These are phyloP conservation scores for Amoebophrya sp. DNA, from an alignment of 169 alveolate species.

Conservation along the genomic window DNA sequence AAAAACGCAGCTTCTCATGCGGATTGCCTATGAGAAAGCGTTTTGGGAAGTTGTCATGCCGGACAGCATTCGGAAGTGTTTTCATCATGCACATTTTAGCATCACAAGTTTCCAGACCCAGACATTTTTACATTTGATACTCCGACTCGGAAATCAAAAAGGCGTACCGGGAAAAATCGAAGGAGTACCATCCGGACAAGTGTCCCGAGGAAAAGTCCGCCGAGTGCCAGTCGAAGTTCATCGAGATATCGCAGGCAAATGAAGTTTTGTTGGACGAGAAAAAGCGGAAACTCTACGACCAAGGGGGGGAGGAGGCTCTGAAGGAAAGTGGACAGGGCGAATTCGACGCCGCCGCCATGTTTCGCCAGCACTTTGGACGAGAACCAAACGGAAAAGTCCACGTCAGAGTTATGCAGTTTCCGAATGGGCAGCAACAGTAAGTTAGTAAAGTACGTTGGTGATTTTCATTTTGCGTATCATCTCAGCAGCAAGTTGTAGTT, in stretches of 20 bases:
- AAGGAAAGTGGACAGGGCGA: neutral
- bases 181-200: slow-evolving; percentile 1
- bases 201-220: neutral
- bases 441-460: too few relatives aligned
- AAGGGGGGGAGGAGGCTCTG: neutral
- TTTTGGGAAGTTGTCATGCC: too few relatives aligned
- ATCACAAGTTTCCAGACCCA: too few relatives aligned
- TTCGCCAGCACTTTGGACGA: neutral
- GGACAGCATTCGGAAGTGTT: too few relatives aligned
- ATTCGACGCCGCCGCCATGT: slow-evolving; percentile 4
- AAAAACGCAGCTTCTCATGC: too few relatives aligned
- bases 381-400: slow-evolving; percentile 21
- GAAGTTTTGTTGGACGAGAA: neutral
- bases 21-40: too few relatives aligned
- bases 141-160: neutral
- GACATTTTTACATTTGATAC: too few relatives aligned
- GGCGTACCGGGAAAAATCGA: neutral
- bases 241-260: neutral
- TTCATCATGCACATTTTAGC: too few relatives aligned
- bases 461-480: too few relatives aligned
- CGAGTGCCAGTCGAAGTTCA: slow-evolving; percentile 2
- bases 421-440: neutral
- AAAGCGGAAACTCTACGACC: neutral
- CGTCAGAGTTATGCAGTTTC: neutral
- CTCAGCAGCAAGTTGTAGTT: too few relatives aligned